Base-by-base conservation (phyloP, 2,329 filamentous ascomycete species). In the Penicillium sumatraense region DNA sequence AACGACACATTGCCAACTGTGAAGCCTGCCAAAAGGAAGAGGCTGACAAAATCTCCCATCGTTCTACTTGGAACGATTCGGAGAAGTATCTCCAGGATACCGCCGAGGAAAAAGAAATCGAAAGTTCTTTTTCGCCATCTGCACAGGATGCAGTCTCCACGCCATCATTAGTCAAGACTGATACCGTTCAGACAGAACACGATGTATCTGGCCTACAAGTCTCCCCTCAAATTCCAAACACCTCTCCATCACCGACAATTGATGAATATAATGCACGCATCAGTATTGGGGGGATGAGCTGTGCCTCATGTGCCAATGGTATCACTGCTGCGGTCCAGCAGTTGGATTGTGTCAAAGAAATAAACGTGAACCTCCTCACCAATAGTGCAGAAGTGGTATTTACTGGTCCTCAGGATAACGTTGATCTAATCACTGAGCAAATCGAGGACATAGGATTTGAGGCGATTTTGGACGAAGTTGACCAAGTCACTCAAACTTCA, bases 271-370 rank as follows among this genome's bases (percentile, higher is more conserved):
- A 36, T 31, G 70, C 73, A 3, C 67, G 64, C 10, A 61, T 81
- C 14, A 75, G 86, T 18, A 81, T 92, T 36, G 84, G 81, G 24
- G 89, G 89, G 49, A 91, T 92, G 88, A 90, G 86, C 3, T 91
- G 89, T 68, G 84, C 86, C 13, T 82, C 87, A 11, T 92, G 89
- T 65, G 81, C 81, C 50, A 87, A 86, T 66, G 79, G 80, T 35
- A 84, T 91, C 61, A 86, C 82, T 11, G 75, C 81, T 6, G 82
- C 83, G 58, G 71, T 91, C 33, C 75, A 82, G 44, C 82, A 84
- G 57, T 72, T 80, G 20, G 78, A 83, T 5, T 88, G 83, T 77
- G 77, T 91, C 23, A 77, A 79, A 47, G 81, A 82, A 5, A 79
- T 84, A 36, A 76, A 76, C 1, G 83, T 91, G 63, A 89, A 86